Percentiles rank a stretch among this genome's conserved stretches.
Evolutionary conservation across 148 eudicot genomes (phyloP).

Genomic region (Rheum nobile): DNA sequence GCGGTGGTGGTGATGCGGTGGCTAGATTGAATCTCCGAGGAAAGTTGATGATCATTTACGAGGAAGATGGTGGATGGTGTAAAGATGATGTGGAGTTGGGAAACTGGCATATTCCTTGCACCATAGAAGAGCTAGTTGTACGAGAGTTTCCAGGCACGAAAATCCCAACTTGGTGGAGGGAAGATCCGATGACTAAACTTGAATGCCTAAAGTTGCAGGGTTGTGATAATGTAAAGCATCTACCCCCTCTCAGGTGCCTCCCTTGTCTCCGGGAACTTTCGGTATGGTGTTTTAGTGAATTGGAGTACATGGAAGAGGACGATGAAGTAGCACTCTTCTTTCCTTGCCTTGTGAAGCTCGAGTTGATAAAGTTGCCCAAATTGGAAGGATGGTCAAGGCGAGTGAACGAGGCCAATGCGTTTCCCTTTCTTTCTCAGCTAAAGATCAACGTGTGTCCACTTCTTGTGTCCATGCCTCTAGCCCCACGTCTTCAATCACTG

Average conservation of each 20-base stretch:
- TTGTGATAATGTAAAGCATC: background rate
- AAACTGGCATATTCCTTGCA: background rate
- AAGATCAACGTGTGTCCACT: background rate
- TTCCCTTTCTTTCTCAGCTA: background rate
- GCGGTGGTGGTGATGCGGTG: background rate
- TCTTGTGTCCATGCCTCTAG: background rate
- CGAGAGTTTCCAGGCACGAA: background rate
- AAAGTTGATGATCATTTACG: background rate
- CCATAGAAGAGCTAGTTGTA: background rate
- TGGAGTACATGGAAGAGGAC: background rate
- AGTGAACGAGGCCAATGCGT: background rate
- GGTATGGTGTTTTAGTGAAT: background rate
- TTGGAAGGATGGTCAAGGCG: background rate
- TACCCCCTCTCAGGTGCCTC: background rate
- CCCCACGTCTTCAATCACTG: background rate
- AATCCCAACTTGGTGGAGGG: background rate
- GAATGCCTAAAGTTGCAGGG: background rate
- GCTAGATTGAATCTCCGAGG: background rate
- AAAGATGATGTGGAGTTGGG: background rate
- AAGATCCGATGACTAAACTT: background rate
- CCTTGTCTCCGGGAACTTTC: background rate
- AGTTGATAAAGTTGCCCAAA: too few species aligned
- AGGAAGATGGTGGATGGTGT: background rate
- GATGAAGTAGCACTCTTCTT: background rate
- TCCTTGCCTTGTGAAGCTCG: background rate